A percentile compares a stretch with the other conserved stretches of the same genome.
phyloP scores from a whole-genome alignment of 805 yeast genomes.

The Kodamaea kaohsiungensis region DNA sequence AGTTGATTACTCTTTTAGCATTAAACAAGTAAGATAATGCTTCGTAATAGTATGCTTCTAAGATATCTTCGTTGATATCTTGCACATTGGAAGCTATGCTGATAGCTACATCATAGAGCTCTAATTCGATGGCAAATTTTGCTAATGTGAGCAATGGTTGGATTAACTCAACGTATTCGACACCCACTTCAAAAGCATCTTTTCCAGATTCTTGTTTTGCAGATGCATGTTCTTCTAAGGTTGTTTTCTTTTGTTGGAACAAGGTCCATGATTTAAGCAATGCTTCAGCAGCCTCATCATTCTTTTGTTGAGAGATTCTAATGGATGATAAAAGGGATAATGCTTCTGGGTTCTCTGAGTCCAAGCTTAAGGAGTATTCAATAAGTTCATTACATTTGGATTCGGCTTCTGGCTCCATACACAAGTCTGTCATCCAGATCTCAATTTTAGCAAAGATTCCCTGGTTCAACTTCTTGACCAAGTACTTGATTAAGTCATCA shows the following conservation, averaged over 20 bases:
- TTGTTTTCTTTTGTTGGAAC: conserved; percentile 52
- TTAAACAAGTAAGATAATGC: conserved; percentile 67
- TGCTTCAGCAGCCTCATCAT: conserved; percentile 71
- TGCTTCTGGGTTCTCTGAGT: conserved; percentile 69
- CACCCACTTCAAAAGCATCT: conserved; percentile 44
- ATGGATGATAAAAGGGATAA: conserved; percentile 84
- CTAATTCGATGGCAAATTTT: conserved; percentile 77
- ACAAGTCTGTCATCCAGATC: conserved; percentile 96
- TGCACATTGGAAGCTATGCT: conserved; percentile 65
- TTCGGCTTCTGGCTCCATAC: conserved; percentile 93
- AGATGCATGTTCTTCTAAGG: conserved; percentile 44
- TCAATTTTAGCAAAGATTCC: conserved; percentile 87
- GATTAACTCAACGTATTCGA: conserved; percentile 63
- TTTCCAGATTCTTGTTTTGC: conserved; percentile 12
- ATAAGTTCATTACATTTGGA: conserved; percentile 71
- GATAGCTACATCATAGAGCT: conserved; percentile 63
- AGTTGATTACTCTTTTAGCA: conserved; percentile 29
- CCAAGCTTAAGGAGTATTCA: conserved; percentile 60
- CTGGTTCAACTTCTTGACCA: conserved; percentile 63
- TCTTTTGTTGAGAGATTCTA: conserved; percentile 80
- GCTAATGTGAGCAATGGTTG: conserved; percentile 75
- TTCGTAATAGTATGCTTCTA: conserved; percentile 81
- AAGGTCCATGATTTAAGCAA: conserved; percentile 70
- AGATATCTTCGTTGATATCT: conserved; percentile 80
- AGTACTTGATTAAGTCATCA: conserved; percentile 28